Conservation (phyloP, 306 rosid species). For the Cucumis sativus region DNA sequence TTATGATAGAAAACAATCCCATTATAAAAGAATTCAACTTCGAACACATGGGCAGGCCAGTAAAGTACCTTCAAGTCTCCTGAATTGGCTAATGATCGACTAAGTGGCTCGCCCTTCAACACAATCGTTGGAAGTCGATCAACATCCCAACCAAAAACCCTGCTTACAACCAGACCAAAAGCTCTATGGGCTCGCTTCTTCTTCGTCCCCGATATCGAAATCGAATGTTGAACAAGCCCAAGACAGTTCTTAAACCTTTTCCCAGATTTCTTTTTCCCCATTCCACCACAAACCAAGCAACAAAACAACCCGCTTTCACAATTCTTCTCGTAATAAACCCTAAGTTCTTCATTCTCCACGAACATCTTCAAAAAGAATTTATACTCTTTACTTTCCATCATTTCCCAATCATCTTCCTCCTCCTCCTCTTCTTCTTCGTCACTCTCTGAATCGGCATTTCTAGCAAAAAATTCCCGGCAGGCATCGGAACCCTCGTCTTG, state of each 20-base stretch:
- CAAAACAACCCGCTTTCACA: conserved; percentile 34
- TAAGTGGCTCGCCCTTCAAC: conserved; percentile 32
- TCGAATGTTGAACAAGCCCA: conserved; percentile 48
- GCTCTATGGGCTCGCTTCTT: conserved; percentile 47
- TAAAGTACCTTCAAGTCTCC: conserved; percentile 16
- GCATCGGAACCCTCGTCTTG: conserved; percentile 32
- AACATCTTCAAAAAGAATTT: conserved; percentile 35
- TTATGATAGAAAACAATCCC: background rate
- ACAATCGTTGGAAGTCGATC: conserved; percentile 38
- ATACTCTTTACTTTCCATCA: conserved; percentile 23
- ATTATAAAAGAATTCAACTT: background rate
- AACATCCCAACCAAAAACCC: conserved; percentile 57
- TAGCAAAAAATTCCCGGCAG: conserved; percentile 30
- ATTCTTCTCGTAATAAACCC: conserved; percentile 42
- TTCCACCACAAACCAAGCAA: conserved; percentile 64
- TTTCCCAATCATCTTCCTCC: conserved; percentile 1
- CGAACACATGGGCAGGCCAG: background rate
- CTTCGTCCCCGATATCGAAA: conserved; percentile 24
- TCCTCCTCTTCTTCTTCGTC: conserved; percentile 25
- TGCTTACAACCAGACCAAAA: conserved; percentile 44
- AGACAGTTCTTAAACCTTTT: conserved; percentile 43
- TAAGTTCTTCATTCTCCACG: conserved; percentile 32
- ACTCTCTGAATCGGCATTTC: conserved; percentile 16
- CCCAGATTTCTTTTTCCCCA: conserved; percentile 33
- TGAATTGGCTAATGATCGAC: conserved; percentile 19